phyloP scores from a whole-genome alignment of 345 rosid genomes.

The Iberis pinnata region DNA sequence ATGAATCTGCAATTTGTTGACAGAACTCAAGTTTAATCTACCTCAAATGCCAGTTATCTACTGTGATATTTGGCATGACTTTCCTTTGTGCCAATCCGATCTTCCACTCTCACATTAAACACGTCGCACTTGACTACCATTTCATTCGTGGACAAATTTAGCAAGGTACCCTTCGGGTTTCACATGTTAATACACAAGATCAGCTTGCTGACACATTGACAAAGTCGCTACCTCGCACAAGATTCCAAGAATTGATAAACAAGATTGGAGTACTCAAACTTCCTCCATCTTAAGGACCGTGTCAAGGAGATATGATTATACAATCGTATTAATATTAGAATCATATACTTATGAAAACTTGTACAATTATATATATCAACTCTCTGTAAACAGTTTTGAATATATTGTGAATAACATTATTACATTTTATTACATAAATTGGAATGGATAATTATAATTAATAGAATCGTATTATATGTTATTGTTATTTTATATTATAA shows the following conservation, averaged over 20 bases:
- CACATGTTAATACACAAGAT: not conserved
- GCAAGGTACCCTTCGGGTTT: not conserved
- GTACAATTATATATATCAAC: no score
- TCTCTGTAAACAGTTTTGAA: no score
- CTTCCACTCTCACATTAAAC: not conserved
- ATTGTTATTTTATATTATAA: no score
- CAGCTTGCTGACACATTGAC: not conserved
- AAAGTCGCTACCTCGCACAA: not conserved
- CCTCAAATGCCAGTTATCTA: not conserved
- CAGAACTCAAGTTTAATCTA: no score
- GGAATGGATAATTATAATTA: no score
- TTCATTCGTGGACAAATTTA: not conserved
- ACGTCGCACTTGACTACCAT: not conserved
- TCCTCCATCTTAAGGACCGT: not conserved
- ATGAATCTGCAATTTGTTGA: no score
- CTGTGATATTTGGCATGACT: not conserved
- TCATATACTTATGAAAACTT: no score
- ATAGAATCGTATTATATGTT: no score
- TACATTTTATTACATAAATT: no score
- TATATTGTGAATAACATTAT: no score
- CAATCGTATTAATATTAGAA: no score
- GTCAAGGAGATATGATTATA: not conserved
- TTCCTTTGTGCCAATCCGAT: not conserved
- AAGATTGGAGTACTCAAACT: not conserved
- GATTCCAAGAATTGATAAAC: rapidly evolving